These are phyloP conservation scores for Orobanche coerulescens DNA, from an alignment of 257 asterid species.

Conservation along the genomic window DNA sequence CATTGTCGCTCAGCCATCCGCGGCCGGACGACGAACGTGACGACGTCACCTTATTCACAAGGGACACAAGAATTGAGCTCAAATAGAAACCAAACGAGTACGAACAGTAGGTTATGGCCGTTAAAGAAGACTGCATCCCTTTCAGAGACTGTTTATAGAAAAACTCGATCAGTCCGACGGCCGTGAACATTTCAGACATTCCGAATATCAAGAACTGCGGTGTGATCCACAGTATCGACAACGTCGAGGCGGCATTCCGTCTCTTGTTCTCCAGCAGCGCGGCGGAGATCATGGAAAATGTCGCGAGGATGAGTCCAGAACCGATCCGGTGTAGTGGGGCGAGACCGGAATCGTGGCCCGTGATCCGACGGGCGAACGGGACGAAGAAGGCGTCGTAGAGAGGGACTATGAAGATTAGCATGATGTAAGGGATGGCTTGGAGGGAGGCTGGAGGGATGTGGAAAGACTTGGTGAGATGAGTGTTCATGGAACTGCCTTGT, in stretches of 20 bases:
- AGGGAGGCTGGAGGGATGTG: slow-evolving; percentile 93
- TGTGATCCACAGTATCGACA: slow-evolving; percentile 78
- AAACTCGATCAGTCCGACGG: slow-evolving; percentile 87
- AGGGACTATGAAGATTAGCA: slow-evolving; percentile 72
- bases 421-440: slow-evolving; percentile 85
- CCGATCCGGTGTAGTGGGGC: slow-evolving; percentile 73
- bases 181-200: slow-evolving; percentile 82
- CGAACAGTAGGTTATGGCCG: slow-evolving; percentile 81
- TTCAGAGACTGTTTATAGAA: slow-evolving; percentile 64
- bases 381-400: slow-evolving; percentile 65
- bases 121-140: slow-evolving; percentile 70
- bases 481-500: slow-evolving; percentile 81
- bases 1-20: slow-evolving; percentile 68
- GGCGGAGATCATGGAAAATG: slow-evolving; percentile 84
- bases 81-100: slow-evolving; percentile 77
- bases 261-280: slow-evolving; percentile 66
- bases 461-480: slow-evolving; percentile 47
- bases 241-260: slow-evolving; percentile 16
- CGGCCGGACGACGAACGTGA: neutral
- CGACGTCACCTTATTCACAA: slow-evolving; percentile 58
- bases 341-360: slow-evolving; percentile 61
- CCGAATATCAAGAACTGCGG: slow-evolving; percentile 85
- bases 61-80: slow-evolving; percentile 72
- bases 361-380: slow-evolving; percentile 66
- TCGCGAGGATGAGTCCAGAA: slow-evolving; percentile 55